Percentiles rank a stretch among this genome's conserved stretches.
These are phyloP conservation scores for Zelopaecilomyces penicillatus DNA, from an alignment of 2,329 filamentous ascomycete genomes.

Conservation along the genomic window DNA sequence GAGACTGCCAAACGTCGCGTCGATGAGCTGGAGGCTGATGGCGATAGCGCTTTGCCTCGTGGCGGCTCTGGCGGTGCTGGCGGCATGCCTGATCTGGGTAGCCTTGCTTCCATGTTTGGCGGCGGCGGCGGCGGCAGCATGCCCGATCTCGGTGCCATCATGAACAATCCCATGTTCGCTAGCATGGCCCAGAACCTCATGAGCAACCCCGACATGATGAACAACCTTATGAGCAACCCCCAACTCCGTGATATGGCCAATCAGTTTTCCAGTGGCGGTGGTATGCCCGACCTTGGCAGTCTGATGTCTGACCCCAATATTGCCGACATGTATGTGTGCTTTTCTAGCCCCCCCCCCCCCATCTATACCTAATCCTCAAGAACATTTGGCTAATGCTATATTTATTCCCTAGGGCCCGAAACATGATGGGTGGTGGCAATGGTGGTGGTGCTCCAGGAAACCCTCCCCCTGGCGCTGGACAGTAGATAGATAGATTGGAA, in stretches of 20 bases:
- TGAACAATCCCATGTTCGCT: slow-evolving; percentile 98
- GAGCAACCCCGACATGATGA: slow-evolving; percentile 91
- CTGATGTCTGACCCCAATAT: slow-evolving; percentile 91
- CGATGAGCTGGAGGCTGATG: slow-evolving; percentile 60
- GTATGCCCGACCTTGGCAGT: slow-evolving; percentile 77
- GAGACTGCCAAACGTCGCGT: slow-evolving; percentile 87
- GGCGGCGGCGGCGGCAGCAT: slow-evolving; percentile 65
- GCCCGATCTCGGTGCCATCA: slow-evolving; percentile 79
- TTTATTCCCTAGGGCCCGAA: slow-evolving; percentile 28
- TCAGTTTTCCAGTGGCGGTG: slow-evolving; percentile 65
- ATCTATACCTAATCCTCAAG: background rate
- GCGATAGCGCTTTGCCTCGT: slow-evolving; percentile 36
- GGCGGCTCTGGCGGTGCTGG: slow-evolving; percentile 44
- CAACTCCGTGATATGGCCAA: slow-evolving; percentile 79
- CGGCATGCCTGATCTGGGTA: slow-evolving; percentile 63
- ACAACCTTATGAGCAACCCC: slow-evolving; percentile 90
- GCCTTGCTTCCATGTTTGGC: slow-evolving; percentile 65
- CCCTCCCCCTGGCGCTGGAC: slow-evolving; percentile 13
- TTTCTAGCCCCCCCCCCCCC: background rate
- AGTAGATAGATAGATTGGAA: background rate
- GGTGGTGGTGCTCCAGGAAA: slow-evolving; percentile 15
- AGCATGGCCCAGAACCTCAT: slow-evolving; percentile 96
- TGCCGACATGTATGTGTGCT: slow-evolving; percentile 73
- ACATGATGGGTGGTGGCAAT: slow-evolving; percentile 36
- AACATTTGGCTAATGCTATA: background rate